phyloP scores from a whole-genome alignment of 345 rosid species.

The Dimocarpus longan region DNA sequence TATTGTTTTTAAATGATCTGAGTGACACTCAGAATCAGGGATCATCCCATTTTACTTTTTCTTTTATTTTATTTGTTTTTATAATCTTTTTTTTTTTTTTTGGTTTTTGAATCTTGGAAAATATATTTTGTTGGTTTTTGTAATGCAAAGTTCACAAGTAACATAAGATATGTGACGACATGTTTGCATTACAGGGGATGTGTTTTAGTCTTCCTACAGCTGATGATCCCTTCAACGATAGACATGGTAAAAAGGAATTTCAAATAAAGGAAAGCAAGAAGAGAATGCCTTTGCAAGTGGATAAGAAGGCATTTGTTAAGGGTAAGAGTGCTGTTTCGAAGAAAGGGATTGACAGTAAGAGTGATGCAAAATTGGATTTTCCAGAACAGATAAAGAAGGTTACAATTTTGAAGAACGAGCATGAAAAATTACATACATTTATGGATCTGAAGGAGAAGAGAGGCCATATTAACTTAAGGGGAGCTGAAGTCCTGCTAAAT shows the following conservation, averaged over 20 bases:
- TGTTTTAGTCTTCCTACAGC: constrained; percentile 86
- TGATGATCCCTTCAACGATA: constrained; percentile 82
- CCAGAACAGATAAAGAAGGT: constrained; percentile 14
- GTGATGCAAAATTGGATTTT: constrained; percentile 15
- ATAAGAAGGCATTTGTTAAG: constrained; percentile 13
- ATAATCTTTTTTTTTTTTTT: too few relatives aligned
- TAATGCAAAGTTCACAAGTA: not conserved
- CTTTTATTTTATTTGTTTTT: not conserved
- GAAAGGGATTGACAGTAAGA: constrained; percentile 20
- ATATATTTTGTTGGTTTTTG: not conserved
- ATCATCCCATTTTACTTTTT: not conserved
- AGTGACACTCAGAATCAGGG: not conserved
- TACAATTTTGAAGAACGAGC: constrained; percentile 19
- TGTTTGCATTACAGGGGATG: constrained; percentile 64
- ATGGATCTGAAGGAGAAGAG: constrained; percentile 12
- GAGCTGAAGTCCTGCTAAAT: constrained; percentile 18
- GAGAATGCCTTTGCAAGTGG: constrained; percentile 12
- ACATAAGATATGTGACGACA: constrained; percentile 3
- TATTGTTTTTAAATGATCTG: not conserved
- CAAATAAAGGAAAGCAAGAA: constrained; percentile 33
- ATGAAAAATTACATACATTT: constrained; percentile 23
- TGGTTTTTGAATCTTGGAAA: not conserved
- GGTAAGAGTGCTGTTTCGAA: constrained; percentile 19
- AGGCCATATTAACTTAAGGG: not conserved
- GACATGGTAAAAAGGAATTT: constrained; percentile 40